A percentile compares a stretch with the other conserved stretches of the same genome.
Conservation (phyloP, 1,284 basidiomycete species). For the Fomitopsis palustris region DNA sequence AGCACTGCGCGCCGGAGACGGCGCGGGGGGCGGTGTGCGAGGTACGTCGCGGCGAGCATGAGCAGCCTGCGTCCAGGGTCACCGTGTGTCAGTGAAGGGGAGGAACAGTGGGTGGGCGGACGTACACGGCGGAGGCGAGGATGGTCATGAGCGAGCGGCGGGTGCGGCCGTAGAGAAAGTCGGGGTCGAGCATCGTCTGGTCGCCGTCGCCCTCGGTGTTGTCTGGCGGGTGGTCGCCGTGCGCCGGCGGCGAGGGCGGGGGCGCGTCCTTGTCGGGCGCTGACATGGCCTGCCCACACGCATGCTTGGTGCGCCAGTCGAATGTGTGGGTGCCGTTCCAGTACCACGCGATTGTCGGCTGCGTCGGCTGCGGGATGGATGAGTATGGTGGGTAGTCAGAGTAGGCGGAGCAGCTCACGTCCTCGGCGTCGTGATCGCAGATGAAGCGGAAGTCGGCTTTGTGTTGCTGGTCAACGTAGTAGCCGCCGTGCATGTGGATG, state of each 20-base stretch:
- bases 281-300: conserved; percentile 20
- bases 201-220: conserved; percentile 13
- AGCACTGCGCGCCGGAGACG: conserved; percentile 21
- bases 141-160: conserved; percentile 16
- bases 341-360: conserved; percentile 26
- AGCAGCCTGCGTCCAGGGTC: conserved; percentile 12
- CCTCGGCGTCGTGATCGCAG: conserved; percentile 35
- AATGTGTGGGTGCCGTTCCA: conserved; percentile 32
- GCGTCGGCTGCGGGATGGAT: conserved; percentile 28
- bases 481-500: conserved; percentile 37
- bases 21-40: conserved; percentile 25
- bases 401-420: conserved; percentile 16
- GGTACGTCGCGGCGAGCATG: conserved; percentile 19
- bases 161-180: conserved; percentile 8
- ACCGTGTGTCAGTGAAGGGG: not conserved
- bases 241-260: conserved; percentile 6
- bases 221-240: conserved; percentile 11
- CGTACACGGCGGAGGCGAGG: conserved; percentile 11
- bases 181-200: conserved; percentile 18
- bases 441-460: conserved; percentile 37
- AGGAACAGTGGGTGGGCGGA: not conserved
- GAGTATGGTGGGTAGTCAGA: not conserved
- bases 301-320: conserved; percentile 32
- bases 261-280: not conserved
- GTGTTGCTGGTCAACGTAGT: conserved; percentile 35